Evolutionary conservation across 257 asterid species (phyloP), one percentile per base, ranked within the genome.

Genomic region (Paulownia fortunei): DNA sequence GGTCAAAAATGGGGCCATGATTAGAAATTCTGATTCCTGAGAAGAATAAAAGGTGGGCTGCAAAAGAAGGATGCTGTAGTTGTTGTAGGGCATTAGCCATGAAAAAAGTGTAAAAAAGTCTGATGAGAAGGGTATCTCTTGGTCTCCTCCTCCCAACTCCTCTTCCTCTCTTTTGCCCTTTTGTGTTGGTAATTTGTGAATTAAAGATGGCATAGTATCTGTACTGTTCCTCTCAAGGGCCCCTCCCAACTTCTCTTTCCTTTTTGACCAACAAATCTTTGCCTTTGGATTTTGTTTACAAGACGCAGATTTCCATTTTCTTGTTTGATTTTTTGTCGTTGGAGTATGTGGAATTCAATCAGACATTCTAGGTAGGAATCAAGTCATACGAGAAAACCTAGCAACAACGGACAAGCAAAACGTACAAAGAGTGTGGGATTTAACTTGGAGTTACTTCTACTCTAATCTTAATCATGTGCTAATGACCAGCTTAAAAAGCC

Each of bases 1-100:
- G 81, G 78, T 73, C 76, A 78, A 80, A 80, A 54, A 67, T 80
- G 84, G 81, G 83, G 66, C 79, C 80, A 83, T 51, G 8, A 52
- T 15, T 47, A 70, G 59, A 81, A 78, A 78, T 65, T 74, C 74
- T 74, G 85, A 74, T 81, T 81, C 88, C 61, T 54, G 55, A 19
- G 19, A 70, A 27, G 65, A 68, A 61, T 69, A 70, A 62, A 62
- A 72, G 24, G 10, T 46, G 42, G 65, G 55, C 56, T 76, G 55
- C 55, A 37, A 49, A 69, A 47, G 36, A 19, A 68, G 61, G 2
- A 37, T 30, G 36, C 36, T 30, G 36, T 4, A 30, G 36, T 30
- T 1, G 72, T 36, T 60, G 58, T 59, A 36, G 77, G 37, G 32
- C 55, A 21, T 12, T 10, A 36, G 11, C 67, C 52, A 54, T 27